Evolutionary conservation across 1,284 basidiomycete species (phyloP).

Genomic region (Fomitopsis betulina): DNA sequence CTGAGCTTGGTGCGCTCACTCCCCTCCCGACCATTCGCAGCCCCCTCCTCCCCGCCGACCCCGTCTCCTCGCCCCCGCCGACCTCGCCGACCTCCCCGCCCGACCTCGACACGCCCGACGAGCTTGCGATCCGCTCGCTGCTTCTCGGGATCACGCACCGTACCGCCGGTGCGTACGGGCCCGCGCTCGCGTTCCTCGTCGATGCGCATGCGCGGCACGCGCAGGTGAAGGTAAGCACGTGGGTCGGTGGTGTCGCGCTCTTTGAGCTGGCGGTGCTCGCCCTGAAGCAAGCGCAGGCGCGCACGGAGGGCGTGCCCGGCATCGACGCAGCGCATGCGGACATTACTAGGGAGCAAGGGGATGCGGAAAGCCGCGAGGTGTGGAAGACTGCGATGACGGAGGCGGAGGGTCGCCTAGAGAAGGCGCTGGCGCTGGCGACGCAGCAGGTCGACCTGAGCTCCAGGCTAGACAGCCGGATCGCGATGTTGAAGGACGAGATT

Average conservation of each 20-base stretch:
- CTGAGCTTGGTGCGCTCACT: slow-evolving; percentile 41
- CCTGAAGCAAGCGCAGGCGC: slow-evolving; percentile 47
- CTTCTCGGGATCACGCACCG: slow-evolving; percentile 65
- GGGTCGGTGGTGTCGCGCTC: slow-evolving; percentile 59
- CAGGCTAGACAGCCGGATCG: slow-evolving; percentile 62
- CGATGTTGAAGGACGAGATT: slow-evolving; percentile 70
- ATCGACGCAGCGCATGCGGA: neutral
- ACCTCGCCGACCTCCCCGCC: slow-evolving; percentile 1
- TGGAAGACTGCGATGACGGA: slow-evolving; percentile 48
- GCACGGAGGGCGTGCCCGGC: slow-evolving; percentile 13
- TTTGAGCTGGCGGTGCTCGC: slow-evolving; percentile 69
- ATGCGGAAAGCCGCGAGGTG: slow-evolving; percentile 21
- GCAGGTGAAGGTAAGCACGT: slow-evolving; percentile 46
- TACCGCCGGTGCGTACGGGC: slow-evolving; percentile 41
- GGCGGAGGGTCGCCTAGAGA: slow-evolving; percentile 47
- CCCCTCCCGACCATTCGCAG: slow-evolving; percentile 38
- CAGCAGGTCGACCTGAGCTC: slow-evolving; percentile 59
- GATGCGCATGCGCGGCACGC: slow-evolving; percentile 43
- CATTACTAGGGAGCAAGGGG: slow-evolving; percentile 9
- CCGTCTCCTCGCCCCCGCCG: slow-evolving; percentile 5
- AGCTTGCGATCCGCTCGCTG: slow-evolving; percentile 62
- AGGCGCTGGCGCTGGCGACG: slow-evolving; percentile 44
- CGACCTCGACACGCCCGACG: slow-evolving; percentile 65
- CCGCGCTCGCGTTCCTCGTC: slow-evolving; percentile 43
- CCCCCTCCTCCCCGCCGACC: slow-evolving; percentile 23